Percentiles rank a stretch among this genome's conserved stretches.
Conservation (phyloP, 805 yeast genomes). For the Sugiyamaella floridensis region DNA sequence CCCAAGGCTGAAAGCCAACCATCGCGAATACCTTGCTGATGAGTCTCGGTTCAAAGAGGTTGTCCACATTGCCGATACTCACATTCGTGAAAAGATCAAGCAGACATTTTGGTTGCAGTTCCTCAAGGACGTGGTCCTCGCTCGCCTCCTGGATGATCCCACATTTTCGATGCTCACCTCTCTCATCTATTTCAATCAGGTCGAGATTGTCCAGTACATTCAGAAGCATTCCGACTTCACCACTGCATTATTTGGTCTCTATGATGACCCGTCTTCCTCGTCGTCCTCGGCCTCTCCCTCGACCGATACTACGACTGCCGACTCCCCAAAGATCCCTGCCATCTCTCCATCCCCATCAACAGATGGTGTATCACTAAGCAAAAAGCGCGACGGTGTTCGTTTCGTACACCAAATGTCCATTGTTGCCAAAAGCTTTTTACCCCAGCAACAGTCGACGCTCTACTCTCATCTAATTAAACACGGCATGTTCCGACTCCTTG, state of each 20-base stretch:
- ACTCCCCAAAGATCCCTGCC: not conserved
- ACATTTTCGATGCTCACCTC: slow-evolving; percentile 60
- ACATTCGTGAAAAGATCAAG: slow-evolving; percentile 50
- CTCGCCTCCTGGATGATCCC: slow-evolving; percentile 75
- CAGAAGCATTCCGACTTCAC: slow-evolving; percentile 48
- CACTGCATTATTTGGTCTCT: slow-evolving; percentile 52
- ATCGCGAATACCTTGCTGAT: slow-evolving; percentile 55
- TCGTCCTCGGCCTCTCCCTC: not conserved
- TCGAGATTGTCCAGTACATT: slow-evolving; percentile 54
- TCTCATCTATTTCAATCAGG: slow-evolving; percentile 61
- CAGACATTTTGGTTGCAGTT: slow-evolving; percentile 74
- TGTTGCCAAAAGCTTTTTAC: slow-evolving; percentile 61
- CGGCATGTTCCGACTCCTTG: slow-evolving; percentile 65
- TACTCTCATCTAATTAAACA: slow-evolving; percentile 54
- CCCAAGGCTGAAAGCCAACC: slow-evolving; percentile 73
- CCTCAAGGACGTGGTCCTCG: slow-evolving; percentile 79
- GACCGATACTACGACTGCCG: not conserved
- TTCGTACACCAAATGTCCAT: slow-evolving; percentile 73
- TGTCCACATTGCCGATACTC: slow-evolving; percentile 49
- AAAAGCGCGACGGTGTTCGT: slow-evolving; percentile 62
- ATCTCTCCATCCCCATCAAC: not conserved
- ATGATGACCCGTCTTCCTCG: slow-evolving; percentile 22
- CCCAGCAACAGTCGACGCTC: slow-evolving; percentile 56
- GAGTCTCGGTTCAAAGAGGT: slow-evolving; percentile 64
- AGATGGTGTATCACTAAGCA: slow-evolving; percentile 7